Base-by-base conservation (phyloP, 75 land plant genomes). In the Cupressus sempervirens region DNA sequence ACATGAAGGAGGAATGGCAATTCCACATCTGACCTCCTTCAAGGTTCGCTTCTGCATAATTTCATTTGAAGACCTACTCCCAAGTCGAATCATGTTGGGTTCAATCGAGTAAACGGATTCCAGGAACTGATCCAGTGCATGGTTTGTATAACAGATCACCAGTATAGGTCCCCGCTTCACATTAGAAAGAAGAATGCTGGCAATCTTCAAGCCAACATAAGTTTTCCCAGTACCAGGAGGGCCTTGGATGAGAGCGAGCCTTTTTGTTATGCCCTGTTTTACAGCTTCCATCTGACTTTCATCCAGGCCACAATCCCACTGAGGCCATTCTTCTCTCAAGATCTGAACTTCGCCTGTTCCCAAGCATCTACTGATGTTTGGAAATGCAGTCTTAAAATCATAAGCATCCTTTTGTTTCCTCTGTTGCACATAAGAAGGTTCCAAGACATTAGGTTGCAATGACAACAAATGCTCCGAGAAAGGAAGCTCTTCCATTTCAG, bases 171-270 rank as follows among this genome's bases (percentile, higher is more conserved):
- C 83, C 5, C 36, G 13, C 41, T 52, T 0, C 30, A 85, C 43
- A 81, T 81, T 86, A 40, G 73, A 65, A 2, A 88, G 36, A 56
- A 88, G 56, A 5, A 70, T 26, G 9, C 4, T 62, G 0, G 80
- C 87, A 20, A 88, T 80, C 40, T 68, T 56, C 23, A 85, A 50
- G 10, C 84, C 89, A 65, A 82, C 40, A 15, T 67, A 88, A 14
- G 89, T 88, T 48, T 88, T 88, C 18, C 87, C 87, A 30, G 89
- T 88, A 20, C 89, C 89, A 46, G 89, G 89, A 43, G 89, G 89
- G 26, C 89, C 89, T 38, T 85, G 89, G 50, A 88, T 88, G 26
- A 88, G 83, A 12, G 79, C 77, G 15, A 88, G 84, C 41, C 76
- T 81, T 35, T 88, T 88, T 40, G 89, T 88, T 9, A 85, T 30